Conservation (phyloP, 768 basidiomycete genomes). For the Leucosporidium creatinivorum region DNA sequence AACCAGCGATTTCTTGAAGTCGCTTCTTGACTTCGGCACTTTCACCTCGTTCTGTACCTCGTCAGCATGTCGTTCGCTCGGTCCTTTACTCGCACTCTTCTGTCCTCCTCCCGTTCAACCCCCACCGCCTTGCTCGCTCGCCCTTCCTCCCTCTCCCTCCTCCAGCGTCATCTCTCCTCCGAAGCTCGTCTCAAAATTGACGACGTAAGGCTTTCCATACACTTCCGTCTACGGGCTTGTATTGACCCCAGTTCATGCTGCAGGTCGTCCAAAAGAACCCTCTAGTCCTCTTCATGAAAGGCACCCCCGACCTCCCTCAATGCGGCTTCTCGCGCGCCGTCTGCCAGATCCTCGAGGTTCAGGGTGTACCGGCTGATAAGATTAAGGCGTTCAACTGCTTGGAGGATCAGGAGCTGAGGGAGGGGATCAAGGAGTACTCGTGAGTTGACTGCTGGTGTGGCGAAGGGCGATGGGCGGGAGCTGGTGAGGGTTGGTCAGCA, state of each 20-base stretch:
- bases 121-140: background rate
- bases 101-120: background rate
- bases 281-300: constrained; percentile 97
- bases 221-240: no score
- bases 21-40: no score
- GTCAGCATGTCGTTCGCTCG: no score
- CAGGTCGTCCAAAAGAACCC: constrained; percentile 66
- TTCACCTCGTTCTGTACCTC: no score
- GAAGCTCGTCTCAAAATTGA: constrained; percentile 1
- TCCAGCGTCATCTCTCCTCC: constrained; percentile 1
- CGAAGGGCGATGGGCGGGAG: background rate
- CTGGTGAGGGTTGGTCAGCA: background rate
- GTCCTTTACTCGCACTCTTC: background rate
- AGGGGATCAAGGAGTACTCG: constrained; percentile 93
- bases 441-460: constrained; percentile 47
- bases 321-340: constrained; percentile 96
- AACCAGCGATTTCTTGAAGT: no score
- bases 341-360: constrained; percentile 71
- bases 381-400: constrained; percentile 85
- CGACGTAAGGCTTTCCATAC: background rate
- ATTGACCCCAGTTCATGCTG: background rate
- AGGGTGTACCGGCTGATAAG: constrained; percentile 68
- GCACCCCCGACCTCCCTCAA: constrained; percentile 72
- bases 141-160: background rate
- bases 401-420: constrained; percentile 72